Evolutionary conservation across 768 basidiomycete species (phyloP), one percentile per base, ranked within the genome.

Genomic region (Xerocomellus amylosporus): DNA sequence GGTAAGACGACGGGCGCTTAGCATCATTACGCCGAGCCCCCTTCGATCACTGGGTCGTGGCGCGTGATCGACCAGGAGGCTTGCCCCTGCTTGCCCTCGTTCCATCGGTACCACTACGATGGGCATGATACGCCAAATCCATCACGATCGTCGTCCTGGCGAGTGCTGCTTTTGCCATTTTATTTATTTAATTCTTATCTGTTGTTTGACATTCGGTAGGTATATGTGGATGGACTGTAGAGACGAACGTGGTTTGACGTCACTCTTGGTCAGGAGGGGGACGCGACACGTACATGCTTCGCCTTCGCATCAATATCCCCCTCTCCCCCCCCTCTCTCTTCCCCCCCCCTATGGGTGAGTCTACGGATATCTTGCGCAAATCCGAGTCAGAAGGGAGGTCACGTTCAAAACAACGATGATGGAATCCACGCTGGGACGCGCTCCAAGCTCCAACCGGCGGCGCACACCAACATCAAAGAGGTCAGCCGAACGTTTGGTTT

Each of bases 1-100:
- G 31, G 33, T 19, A 13, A 41, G 22, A 17, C 30, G 4, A 31
- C 40, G 20, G 36, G 52, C 38, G 20, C 31, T 20, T 22, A 8
- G 10, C 31, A 14, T 36, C 39, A 46, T 28, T 44, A 20, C 24
- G 24, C 24, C 34, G 15, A 26, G 12, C 43, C 45, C 33, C 5
- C 10, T 44, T n/a, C 24, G 24, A 24, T 24, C 28, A 34, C 19
- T 38, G 44, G 38, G 42, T 33, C 19, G 43, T 34, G 42, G 33
- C 41, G 48, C 42, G 39, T 46, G 54, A 50, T 46, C 8, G 26
- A 36, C 41, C 41, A 44, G 49, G 49, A 33, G 54, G 49, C 28
- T 3, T 4, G 28, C 19, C 19, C 4, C 12, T n/a, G 6, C 26
- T 34, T 20, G 40, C 52, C 42, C 53, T 34, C 17, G 22, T 48